Base-by-base conservation (phyloP, 2,329 filamentous ascomycete species). In the Ophiocordyceps camponoti-rufipedis region DNA sequence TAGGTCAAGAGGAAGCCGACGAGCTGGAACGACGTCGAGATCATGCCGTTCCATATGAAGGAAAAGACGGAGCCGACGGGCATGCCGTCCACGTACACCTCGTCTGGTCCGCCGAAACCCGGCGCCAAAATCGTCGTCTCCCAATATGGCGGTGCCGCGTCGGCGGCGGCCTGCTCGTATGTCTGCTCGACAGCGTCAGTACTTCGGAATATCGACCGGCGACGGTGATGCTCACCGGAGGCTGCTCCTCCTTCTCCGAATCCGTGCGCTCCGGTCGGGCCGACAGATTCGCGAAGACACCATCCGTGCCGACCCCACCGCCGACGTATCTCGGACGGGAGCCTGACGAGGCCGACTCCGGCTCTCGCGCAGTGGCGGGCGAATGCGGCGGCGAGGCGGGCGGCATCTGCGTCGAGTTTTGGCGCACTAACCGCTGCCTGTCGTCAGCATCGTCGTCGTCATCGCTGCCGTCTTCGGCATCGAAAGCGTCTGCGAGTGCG, bases 1-100 rank as follows among this genome's bases (percentile, higher is more conserved):
- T 98, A 98, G 28, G 91, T 96, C 55, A 98, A 82, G 29, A 98
- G 78, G 72, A 98, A 98, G 45, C 91, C 91, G 63, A 95, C 85
- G 51, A 96, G 76, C 62, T 94, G 85, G 71, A 98, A 96, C 41
- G 88, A 94, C 74, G 94, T 89, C 52, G 86, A 93, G 53, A 98
- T 96, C 77, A 96, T 88, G 65, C 75, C 83, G 65, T 93, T 93
- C 85, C 85, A 93, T 53, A 89, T 68, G 56, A 93, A 93, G 49
- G 78, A 82, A 66, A 93, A 93, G 49, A 91, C 68, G 43, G 84
- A 87, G 51, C 85, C 85, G 45, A 93, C 91, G 3, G 93, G 87
- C 58, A 98, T 81, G 55, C 91, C 91, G 59, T 98, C 91, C 47
- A 98, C 84, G 57, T 91, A 98, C 43, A 98, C 89, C 62, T 98